These are phyloP conservation scores for Russula dissimulans DNA, from an alignment of 768 basidiomycete genomes.

Conservation along the genomic window DNA sequence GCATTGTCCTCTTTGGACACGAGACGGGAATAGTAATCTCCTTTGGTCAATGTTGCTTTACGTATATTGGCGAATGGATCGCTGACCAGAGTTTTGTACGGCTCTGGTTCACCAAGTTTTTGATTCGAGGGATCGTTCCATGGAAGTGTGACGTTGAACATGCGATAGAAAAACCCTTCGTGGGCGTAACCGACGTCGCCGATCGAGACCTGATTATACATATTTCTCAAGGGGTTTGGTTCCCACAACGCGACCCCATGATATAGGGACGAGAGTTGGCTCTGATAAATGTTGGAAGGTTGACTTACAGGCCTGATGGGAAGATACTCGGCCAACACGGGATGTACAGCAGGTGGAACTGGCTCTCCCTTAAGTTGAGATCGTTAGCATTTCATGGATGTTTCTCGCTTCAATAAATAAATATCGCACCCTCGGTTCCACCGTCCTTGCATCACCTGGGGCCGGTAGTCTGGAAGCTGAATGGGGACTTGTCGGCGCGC, in stretches of 20 bases:
- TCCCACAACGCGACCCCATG: conserved; percentile 15
- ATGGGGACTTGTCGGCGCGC: too few species aligned
- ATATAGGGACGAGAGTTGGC: conserved; percentile 2
- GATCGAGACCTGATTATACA: conserved; percentile 13
- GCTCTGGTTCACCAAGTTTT: neutral
- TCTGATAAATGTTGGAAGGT: conserved; percentile 6
- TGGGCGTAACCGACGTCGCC: conserved; percentile 19
- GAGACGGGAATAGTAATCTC: neutral
- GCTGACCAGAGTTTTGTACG: too few species aligned
- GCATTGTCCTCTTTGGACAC: neutral
- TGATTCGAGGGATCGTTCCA: neutral
- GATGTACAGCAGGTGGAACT: too few species aligned
- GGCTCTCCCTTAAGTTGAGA: too few species aligned
- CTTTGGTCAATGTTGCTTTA: neutral
- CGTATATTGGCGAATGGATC: too few species aligned
- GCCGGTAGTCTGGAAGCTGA: too few species aligned
- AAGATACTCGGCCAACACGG: neutral
- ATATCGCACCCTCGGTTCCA: too few species aligned
- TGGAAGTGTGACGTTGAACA: conserved; percentile 14
- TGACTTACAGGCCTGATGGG: neutral
- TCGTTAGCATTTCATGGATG: too few species aligned
- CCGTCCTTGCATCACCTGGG: too few species aligned
- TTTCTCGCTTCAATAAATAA: too few species aligned
- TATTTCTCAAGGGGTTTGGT: conserved; percentile 7
- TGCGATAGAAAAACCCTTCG: conserved; percentile 13